Percentiles rank a stretch among this genome's conserved stretches.
Evolutionary conservation across 352 stramenopile genomes (phyloP).

Genomic region (Pythium chondricola): DNA sequence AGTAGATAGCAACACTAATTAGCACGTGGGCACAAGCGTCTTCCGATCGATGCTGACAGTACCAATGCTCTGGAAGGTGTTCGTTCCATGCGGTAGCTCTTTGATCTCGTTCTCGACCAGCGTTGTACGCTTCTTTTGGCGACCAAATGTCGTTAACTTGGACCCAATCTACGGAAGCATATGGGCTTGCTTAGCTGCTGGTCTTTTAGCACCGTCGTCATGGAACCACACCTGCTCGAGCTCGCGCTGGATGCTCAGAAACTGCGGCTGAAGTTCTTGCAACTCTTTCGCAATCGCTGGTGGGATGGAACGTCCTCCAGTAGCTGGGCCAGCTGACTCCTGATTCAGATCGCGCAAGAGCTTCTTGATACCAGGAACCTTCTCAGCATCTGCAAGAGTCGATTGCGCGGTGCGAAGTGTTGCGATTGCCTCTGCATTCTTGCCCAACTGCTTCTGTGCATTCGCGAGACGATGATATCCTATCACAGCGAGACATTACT

Average conservation of each 20-base stretch:
- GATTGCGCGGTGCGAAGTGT: conserved; percentile 46
- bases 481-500: no score
- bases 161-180: conserved; percentile 71
- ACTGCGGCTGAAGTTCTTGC: conserved; percentile 77
- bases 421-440: conserved; percentile 58
- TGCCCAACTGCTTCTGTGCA: conserved; percentile 71
- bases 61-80: conserved; percentile 69
- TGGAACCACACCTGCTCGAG: conserved; percentile 34
- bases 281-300: conserved; percentile 66
- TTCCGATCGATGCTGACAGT: no score
- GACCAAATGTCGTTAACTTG: conserved; percentile 47
- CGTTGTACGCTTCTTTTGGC: conserved; percentile 72
- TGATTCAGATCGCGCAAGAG: conserved; percentile 63
- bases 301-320: conserved; percentile 38
- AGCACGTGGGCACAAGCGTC: no score
- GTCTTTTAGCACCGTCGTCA: background rate
- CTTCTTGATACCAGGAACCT: conserved; percentile 74
- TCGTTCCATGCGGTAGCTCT: conserved; percentile 51
- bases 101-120: conserved; percentile 68
- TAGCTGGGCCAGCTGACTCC: conserved; percentile 18
- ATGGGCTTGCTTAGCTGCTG: no score
- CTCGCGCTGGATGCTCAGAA: conserved; percentile 70
- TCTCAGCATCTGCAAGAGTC: conserved; percentile 29
- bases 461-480: conserved; percentile 75
- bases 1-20: background rate